A percentile compares a stretch with the other conserved stretches of the same genome.
These are phyloP conservation scores for Pezicula radicicola DNA, from an alignment of 2,329 filamentous ascomycete genomes.

Conservation along the genomic window DNA sequence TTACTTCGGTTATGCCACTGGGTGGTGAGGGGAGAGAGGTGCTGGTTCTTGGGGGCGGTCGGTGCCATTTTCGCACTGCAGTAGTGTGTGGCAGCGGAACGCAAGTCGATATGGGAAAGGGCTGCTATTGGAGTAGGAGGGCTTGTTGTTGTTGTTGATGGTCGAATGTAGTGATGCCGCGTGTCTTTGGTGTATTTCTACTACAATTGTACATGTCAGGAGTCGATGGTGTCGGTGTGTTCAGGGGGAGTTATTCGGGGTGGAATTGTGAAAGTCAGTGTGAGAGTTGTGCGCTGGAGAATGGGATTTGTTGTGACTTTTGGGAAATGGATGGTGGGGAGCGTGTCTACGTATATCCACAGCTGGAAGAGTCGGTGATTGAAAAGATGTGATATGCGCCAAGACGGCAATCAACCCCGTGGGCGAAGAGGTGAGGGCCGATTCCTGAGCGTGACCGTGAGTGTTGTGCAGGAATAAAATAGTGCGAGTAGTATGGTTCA, in stretches of 20 bases:
- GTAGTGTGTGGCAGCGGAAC: background rate
- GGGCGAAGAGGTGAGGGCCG: too few relatives aligned
- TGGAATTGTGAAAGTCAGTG: background rate
- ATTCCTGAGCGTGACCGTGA: background rate
- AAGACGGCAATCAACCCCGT: constrained; percentile 47
- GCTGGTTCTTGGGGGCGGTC: constrained; percentile 8
- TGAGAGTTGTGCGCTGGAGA: background rate
- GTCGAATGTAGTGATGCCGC: background rate
- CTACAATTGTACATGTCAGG: background rate
- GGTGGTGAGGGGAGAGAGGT: constrained; percentile 14
- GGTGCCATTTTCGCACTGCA: constrained; percentile 11
- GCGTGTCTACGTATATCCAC: background rate
- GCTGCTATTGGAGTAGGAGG: too few relatives aligned
- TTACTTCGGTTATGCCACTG: constrained; percentile 19
- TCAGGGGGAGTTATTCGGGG: background rate
- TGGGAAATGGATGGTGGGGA: background rate
- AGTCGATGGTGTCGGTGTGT: background rate
- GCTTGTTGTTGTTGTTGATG: background rate
- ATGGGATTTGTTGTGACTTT: too few relatives aligned
- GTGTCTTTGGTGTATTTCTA: background rate
- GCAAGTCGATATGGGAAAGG: background rate
- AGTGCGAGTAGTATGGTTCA: background rate
- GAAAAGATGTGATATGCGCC: constrained; percentile 1
- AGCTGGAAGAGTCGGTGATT: background rate
- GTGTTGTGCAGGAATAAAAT: background rate